phyloP scores from a whole-genome alignment of 495 filamentous ascomycete species.

The Aspergillus asperescens region DNA sequence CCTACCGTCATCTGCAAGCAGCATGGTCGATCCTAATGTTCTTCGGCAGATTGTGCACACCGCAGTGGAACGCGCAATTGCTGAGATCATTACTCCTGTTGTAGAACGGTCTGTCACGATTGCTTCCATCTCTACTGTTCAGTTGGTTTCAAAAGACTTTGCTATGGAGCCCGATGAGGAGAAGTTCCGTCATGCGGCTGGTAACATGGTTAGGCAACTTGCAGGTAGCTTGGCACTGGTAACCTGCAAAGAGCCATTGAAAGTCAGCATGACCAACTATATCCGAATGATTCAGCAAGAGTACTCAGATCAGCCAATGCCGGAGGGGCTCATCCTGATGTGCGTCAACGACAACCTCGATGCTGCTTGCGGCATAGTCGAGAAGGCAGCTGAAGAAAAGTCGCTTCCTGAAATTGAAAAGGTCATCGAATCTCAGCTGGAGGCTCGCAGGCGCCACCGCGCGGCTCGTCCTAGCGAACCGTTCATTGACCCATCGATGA shows the following conservation, averaged over 20 bases:
- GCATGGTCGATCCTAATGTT: constrained; percentile 60
- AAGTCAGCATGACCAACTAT: constrained; percentile 94
- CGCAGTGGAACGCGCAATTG: constrained; percentile 79
- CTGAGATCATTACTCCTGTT: constrained; percentile 93
- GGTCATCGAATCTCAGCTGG: constrained; percentile 71
- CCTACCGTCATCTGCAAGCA: constrained; percentile 69
- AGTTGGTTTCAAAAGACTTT: constrained; percentile 94
- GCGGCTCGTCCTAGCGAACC: constrained; percentile 67
- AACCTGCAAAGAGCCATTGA: constrained; percentile 95
- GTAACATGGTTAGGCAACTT: constrained; percentile 86
- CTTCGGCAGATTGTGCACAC: constrained; percentile 76
- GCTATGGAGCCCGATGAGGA: constrained; percentile 87
- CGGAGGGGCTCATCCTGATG: constrained; percentile 88
- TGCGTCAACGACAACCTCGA: constrained; percentile 98
- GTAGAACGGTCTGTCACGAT: constrained; percentile 97
- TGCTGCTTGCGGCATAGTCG: constrained; percentile 82
- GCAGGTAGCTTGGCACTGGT: constrained; percentile 90
- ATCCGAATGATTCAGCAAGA: constrained; percentile 71
- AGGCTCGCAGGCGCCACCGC: constrained; percentile 67
- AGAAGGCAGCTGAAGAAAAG: constrained; percentile 88
- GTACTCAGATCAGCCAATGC: constrained; percentile 67
- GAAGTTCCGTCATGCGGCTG: constrained; percentile 73
- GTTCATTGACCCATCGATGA: constrained; percentile 74
- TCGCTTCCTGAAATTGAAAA: constrained; percentile 91
- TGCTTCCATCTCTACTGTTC: constrained; percentile 88